phyloP scores from a whole-genome alignment of 2,329 filamentous ascomycete genomes.

The Emmonsia crescens region DNA sequence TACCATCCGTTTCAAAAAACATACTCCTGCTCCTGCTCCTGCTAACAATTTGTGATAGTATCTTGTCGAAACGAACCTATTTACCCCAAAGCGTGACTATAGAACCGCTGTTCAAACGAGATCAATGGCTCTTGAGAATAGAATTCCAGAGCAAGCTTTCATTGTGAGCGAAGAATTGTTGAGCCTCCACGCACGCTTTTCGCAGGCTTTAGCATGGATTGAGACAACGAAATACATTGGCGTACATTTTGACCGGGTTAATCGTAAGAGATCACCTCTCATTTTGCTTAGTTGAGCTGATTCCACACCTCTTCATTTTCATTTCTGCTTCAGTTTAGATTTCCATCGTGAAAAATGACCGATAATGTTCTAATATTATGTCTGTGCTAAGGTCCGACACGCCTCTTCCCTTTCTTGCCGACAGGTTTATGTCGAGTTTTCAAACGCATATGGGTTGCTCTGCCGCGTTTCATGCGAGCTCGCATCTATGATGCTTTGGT shows the following conservation, averaged over 20 bases:
- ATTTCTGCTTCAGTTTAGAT: neutral
- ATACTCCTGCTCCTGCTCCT: neutral
- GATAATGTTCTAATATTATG: neutral
- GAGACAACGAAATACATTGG: slow-evolving; percentile 3
- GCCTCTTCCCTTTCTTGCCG: neutral
- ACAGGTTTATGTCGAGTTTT: neutral
- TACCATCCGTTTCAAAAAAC: neutral
- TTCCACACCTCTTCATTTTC: too few species aligned
- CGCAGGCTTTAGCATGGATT: slow-evolving; percentile 7
- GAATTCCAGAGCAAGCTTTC: slow-evolving; percentile 3
- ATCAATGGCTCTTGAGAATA: slow-evolving; percentile 7
- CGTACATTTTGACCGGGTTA: neutral
- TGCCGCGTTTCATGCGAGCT: slow-evolving; percentile 6
- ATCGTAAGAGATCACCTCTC: neutral
- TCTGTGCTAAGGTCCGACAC: neutral
- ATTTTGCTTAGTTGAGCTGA: neutral
- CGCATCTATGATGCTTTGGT: slow-evolving; percentile 7
- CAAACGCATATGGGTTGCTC: neutral
- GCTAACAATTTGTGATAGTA: neutral
- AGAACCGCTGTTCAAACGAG: neutral
- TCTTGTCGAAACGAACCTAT: neutral
- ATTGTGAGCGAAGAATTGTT: slow-evolving; percentile 6
- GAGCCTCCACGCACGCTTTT: slow-evolving; percentile 6
- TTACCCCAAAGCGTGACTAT: neutral
- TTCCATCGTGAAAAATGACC: neutral